Base-by-base conservation (phyloP, 2,329 filamentous ascomycete genomes). In the Ophiocordyceps camponoti-rufipedis region DNA sequence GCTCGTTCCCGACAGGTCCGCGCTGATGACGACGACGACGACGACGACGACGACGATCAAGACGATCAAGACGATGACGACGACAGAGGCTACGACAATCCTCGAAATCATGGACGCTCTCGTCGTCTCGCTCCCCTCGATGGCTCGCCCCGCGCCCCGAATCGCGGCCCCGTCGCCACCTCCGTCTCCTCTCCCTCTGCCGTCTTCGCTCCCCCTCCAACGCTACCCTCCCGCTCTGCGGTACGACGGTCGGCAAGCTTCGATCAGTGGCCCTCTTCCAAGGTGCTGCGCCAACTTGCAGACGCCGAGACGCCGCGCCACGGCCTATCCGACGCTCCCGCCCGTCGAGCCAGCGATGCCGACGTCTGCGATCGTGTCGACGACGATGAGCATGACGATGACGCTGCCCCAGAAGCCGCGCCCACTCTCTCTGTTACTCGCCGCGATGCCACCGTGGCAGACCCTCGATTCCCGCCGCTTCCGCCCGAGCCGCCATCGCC, bases 201-300 rank as follows among this genome's bases (percentile, higher is more conserved):
- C 28, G 65, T 68, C 47, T 63, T 35, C 16, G 31, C 18, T 11
- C 16, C 43, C 10, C 33, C 23, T 23, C 23, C 23, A 23, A 3
- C 23, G 28, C 35, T 35, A 12, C 28, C n/a, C 19, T 14, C 32
- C 35, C 33, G 40, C n/a, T 23, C 23, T 23, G 10, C 29, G 8
- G 35, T 35, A 12, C 29, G 44, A 54, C 70, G 80, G 47, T 83
- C 84, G 32, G 80, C 84, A 28, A 88, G 83, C 60, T 78, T 87
- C 56, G 86, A 94, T 58, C 73, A 79, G 48, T 72, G 71, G 49
- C 60, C 52, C 16, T 32, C 42, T 32, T 45, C 54, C 48, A 45
- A 46, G 47, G 46, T 46, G 47, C 39, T 54, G 50, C 51, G 53
- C 45, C 60, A 56, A 45, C 53, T 52, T 40, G 43, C 54, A 23